Evolutionary conservation across 75 land plant species (phyloP).

Genomic region (Selaginella tamariscina): DNA sequence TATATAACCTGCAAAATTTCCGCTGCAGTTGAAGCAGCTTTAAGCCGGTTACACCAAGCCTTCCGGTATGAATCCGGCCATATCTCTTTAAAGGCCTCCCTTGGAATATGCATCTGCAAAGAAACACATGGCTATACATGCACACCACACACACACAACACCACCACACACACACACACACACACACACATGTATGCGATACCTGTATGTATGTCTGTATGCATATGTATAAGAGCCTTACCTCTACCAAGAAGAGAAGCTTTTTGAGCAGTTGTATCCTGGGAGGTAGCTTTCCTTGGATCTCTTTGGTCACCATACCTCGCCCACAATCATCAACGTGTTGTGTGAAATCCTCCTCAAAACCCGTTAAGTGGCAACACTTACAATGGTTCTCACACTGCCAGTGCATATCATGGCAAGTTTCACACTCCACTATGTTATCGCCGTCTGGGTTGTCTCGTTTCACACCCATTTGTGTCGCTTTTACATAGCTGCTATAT

Average conservation of each 20-base stretch:
- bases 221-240: conserved; percentile 14
- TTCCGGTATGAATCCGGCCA: conserved; percentile 57
- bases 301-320: conserved; percentile 24
- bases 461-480: conserved; percentile 41
- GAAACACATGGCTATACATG: not conserved
- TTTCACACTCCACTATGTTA: conserved; percentile 40
- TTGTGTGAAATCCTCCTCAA: conserved; percentile 28
- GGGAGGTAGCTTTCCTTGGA: conserved; percentile 28
- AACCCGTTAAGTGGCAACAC: conserved; percentile 46
- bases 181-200: too few species aligned
- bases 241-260: conserved; percentile 56
- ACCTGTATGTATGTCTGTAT: too few species aligned
- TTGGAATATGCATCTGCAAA: conserved; percentile 55
- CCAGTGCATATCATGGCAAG: conserved; percentile 43
- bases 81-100: conserved; percentile 53
- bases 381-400: conserved; percentile 51
- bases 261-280: conserved; percentile 51
- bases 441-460: conserved; percentile 31
- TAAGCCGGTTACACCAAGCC: conserved; percentile 54
- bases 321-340: conserved; percentile 44
- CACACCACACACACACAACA: too few species aligned
- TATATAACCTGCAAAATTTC: conserved; percentile 88
- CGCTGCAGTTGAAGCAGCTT: conserved; percentile 36
- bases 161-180: too few species aligned
- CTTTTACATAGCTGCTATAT: conserved; percentile 35